Evolutionary conservation across 306 rosid genomes (phyloP), one percentile per base, ranked within the genome.

Genomic region (Dryas alaskensis): DNA sequence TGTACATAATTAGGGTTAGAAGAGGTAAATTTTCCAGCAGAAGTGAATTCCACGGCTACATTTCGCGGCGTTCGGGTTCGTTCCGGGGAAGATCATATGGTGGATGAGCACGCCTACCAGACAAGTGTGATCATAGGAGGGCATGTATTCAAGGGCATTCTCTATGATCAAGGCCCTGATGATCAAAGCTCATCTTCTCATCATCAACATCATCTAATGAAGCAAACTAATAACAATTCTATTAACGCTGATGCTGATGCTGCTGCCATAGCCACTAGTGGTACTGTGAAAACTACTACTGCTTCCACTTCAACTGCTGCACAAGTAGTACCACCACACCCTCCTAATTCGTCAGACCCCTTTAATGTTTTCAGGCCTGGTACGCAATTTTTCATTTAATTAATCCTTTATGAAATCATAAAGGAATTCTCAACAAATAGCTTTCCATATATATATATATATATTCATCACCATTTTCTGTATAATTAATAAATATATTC

Each of bases 121-220:
- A 78, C 97, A 10, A 64, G 80, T 31, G 89, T 89, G 67, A 81
- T 46, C 9, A 84, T 91, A 31, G 92, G 90, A 72, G 97, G 91
- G 14, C 95, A 81, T 70, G 65, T 84, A 3, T 91, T 91, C 42
- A 78, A 78, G 59, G 97, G 97, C 11, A 74, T 86, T 76, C 87
- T 89, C 2, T 76, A 86, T 69, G 92, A 91, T 84, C 91, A 91
- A 84, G 97, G 92, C 22, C 91, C 79, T 66, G 43, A n/a, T 49
- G n/a, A 55, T n/a, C 72, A 69, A 40, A 82, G 72, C 72, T 19
- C 81, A 72, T 14, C 86, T 63, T 42, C 79, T 31, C 37, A 31
- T 31, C 37, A 31, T 31, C 37, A 31, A 31, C 78, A 58, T 11
- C 42, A 62, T 40, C 27, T 62, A 62, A 7, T 60, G 22, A 62